Percentiles rank a stretch among this genome's conserved stretches.
phyloP scores from a whole-genome alignment of 1,139 yeast genomes.

The Kodamaea arcana region DNA sequence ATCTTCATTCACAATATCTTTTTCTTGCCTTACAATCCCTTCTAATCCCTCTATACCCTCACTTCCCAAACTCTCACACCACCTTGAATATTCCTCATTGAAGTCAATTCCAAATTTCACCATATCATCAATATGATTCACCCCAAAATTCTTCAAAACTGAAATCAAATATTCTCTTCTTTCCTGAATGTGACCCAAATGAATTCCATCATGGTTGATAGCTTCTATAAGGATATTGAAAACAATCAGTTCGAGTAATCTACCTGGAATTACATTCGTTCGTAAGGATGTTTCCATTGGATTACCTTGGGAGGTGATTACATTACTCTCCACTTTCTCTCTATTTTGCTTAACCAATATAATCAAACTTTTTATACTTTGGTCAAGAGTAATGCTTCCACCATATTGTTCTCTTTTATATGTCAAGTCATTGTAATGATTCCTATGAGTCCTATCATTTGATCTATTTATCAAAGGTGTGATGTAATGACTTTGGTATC shows the following conservation, averaged over 20 bases:
- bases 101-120: neutral
- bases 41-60: too few species aligned
- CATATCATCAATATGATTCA: neutral
- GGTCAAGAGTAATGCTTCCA: conserved; percentile 16
- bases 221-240: neutral
- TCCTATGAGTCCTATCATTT: conserved; percentile 26
- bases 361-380: conserved; percentile 18
- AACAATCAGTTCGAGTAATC: neutral
- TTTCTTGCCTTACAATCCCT: too few species aligned
- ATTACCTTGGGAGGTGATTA: too few species aligned
- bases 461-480: conserved; percentile 5
- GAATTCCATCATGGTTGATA: neutral
- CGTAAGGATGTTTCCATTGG: too few species aligned
- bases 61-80: too few species aligned
- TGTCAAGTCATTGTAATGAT: conserved; percentile 16
- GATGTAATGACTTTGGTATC: too few species aligned
- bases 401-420: conserved; percentile 19
- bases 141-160: neutral
- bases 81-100: too few species aligned
- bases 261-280: too few species aligned
- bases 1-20: too few species aligned
- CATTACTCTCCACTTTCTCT: too few species aligned
- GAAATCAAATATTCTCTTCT: neutral
- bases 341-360: conserved; percentile 16
- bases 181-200: neutral